phyloP scores from a whole-genome alignment of 768 basidiomycete species.

The Russula foetens region DNA sequence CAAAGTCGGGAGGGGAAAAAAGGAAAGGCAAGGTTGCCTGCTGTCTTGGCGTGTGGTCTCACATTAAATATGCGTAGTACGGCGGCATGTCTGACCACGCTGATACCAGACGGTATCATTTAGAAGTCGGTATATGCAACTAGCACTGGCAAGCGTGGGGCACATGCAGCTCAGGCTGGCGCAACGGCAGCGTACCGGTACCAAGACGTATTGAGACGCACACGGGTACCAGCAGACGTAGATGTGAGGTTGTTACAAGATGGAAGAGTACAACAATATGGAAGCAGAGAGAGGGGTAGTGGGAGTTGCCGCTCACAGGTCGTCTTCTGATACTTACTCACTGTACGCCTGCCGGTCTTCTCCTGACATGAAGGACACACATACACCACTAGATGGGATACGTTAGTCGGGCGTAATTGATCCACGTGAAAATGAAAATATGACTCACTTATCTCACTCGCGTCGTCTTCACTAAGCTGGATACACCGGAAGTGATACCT shows the following conservation, averaged over 20 bases:
- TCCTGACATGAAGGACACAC: constrained; percentile 45
- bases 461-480: constrained; percentile 47
- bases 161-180: constrained; percentile 14
- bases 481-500: constrained; percentile 82
- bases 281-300: background rate
- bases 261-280: constrained; percentile 18
- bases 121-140: constrained; percentile 15
- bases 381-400: constrained; percentile 45
- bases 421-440: background rate
- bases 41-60: constrained; percentile 5
- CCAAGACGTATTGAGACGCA: constrained; percentile 12
- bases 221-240: constrained; percentile 13
- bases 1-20: background rate
- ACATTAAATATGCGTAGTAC: constrained; percentile 14
- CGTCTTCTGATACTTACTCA: constrained; percentile 56
- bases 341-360: constrained; percentile 52
- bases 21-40: background rate
- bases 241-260: constrained; percentile 18
- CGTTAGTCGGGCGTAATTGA: background rate
- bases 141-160: background rate
- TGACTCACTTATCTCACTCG: constrained; percentile 67
- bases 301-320: background rate
- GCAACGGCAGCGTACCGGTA: constrained; percentile 10
- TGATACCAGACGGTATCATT: constrained; percentile 10
- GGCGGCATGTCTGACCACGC: constrained; percentile 5